Evolutionary conservation across 2,329 filamentous ascomycete species (phyloP).

Genomic region (Aspergillus sp.): DNA sequence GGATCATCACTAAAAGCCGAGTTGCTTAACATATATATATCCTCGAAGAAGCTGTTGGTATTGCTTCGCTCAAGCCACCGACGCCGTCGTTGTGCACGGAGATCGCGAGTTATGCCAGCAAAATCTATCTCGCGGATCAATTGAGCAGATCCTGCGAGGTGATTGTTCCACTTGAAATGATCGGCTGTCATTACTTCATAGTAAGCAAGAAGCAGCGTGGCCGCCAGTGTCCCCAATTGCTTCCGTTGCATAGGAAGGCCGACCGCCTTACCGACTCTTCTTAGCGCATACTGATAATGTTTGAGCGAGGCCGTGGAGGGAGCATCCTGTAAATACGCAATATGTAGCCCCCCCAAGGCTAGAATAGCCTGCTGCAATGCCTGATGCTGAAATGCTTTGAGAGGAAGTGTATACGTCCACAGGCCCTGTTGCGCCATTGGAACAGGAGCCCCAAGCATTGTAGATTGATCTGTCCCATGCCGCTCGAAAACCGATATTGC

Average conservation of each 20-base stretch:
- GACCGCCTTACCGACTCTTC: constrained; percentile 74
- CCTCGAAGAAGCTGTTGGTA: constrained; percentile 19
- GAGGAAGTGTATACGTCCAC: constrained; percentile 76
- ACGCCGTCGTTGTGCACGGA: constrained; percentile 63
- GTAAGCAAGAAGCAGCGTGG: constrained; percentile 80
- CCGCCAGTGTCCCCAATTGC: constrained; percentile 80
- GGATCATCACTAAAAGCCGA: constrained; percentile 42
- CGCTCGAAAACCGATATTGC: constrained; percentile 86
- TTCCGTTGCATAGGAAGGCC: constrained; percentile 67
- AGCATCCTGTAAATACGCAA: constrained; percentile 74
- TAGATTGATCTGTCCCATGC: constrained; percentile 70
- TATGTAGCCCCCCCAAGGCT: constrained; percentile 81
- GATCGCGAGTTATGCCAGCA: constrained; percentile 67
- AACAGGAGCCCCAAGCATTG: constrained; percentile 63
- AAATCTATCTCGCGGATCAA: constrained; percentile 82
- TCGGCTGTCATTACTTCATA: constrained; percentile 96
- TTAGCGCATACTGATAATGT: constrained; percentile 85
- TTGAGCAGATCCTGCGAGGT: constrained; percentile 79
- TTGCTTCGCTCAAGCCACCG: constrained; percentile 34
- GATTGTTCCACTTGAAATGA: constrained; percentile 93
- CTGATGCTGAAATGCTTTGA: constrained; percentile 80
- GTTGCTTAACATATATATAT: constrained; percentile 31
- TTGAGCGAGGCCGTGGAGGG: constrained; percentile 80
- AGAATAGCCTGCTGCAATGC: constrained; percentile 88
- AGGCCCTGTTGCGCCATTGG: constrained; percentile 59